Base-by-base conservation (phyloP, 129 eudicot species). In the Escallonia rubra region DNA sequence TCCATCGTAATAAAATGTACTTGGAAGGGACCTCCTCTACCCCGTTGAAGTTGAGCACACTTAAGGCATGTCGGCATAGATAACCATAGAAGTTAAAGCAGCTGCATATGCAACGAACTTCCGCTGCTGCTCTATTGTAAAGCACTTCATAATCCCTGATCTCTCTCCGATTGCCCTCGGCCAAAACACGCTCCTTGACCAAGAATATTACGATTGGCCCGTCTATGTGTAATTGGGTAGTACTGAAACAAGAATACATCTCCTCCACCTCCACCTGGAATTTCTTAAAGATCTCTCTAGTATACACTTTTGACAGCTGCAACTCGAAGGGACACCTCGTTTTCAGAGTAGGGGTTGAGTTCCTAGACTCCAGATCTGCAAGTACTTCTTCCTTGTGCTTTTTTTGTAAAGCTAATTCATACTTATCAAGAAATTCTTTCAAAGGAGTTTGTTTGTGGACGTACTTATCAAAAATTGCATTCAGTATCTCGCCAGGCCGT, bases 251-350 rank as follows among this genome's bases (percentile, higher is more conserved):
- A 10, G 97, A 83, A 80, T 85, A 91, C 96, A 91, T 91, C 68
- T 91, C 97, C 77, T 87, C 96, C n/a, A 91, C 97, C 77, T 91
- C 96, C 16, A 76, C 38, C 65, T 88, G 97, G 42, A 91, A 91
- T 43, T 77, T 91, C 60, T 69, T 76, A 57, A 91, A 91, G 10
- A 91, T 78, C 55, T 80, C 86, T 50, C 74, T 58, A 43, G 97
- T 87, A 57, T 83, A 91, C 67, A 87, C 71, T 73, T 81, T 87
- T 3, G 96, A 91, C n/a, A 91, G 70, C 75, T 91, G 97, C 50
- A 85, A 67, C 78, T 91, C 97, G 44, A 76, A 91, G 5, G 96
- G 73, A 64, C 94, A 91, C 80, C 87, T 79, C 41, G 96, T 91
- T 81, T 85, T 91, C 15, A 91, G 66, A 5, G 72, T 63, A 7